Base-by-base conservation (phyloP, 352 stramenopile genomes). In the Phytophthora quininea region DNA sequence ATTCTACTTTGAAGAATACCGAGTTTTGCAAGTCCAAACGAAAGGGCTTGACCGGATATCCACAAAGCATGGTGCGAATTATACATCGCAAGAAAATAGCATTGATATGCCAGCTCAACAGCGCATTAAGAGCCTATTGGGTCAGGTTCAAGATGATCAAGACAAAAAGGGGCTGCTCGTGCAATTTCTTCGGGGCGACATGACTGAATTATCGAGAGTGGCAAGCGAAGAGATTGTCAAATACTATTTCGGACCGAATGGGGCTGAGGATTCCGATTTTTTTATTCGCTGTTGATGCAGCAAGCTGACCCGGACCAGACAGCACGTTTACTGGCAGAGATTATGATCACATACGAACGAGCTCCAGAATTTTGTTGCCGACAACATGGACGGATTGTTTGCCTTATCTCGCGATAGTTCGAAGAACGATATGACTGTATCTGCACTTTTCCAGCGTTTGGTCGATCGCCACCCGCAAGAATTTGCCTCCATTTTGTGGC, bases 401-500 rank as follows among this genome's bases (percentile, higher is more conserved):
- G 69, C 19, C 8, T 48, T 51, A 53, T 6, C 38, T 56, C 19
- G 33, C 29, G 24, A 27, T 14, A 29, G 8, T 60, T 30, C 29
- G n/a, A 49, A 11, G 29, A 40, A 57, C 38, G 55, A 57, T n/a
- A 43, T 53, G 29, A 42, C 27, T 30, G 40, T 47, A 15, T 55
- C 60, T 40, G 35, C 59, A 9, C 54, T 92, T 2, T 90, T 92
- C 51, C 84, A 90, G 30, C 51, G 70, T 1, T 58, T 94, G 15
- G 83, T 94, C 14, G 86, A 94, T 50, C 78, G 76, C 7, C 76
- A 90, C 15, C 75, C 73, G 3, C 53, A 66, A 10, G 61, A 85
- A 35, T 92, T 94, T 43, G 69, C 82, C 9, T 45, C 74, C 2
- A 77, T 94, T 32, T 64, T 92, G 11, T 86, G 82, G 70, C 66